These are phyloP conservation scores for Rusavskia elegans DNA, from an alignment of 495 filamentous ascomycete genomes.

Conservation along the genomic window DNA sequence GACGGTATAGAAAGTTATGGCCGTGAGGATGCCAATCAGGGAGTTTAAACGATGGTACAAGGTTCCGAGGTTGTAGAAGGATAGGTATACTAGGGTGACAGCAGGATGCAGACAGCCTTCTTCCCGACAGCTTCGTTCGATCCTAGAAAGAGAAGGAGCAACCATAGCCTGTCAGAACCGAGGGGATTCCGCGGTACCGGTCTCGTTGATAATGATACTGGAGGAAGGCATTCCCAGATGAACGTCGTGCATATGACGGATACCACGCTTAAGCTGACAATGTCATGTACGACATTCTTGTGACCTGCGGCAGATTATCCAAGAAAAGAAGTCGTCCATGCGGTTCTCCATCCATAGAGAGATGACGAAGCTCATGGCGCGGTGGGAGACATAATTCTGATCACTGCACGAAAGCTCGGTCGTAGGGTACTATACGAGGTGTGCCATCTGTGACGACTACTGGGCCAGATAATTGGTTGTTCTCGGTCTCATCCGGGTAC, in stretches of 20 bases:
- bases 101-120: not conserved
- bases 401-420: not conserved
- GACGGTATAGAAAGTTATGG: too few species aligned
- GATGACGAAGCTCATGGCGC: too few species aligned
- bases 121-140: not conserved
- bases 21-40: too few species aligned
- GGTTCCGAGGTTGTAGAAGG: not conserved
- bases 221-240: too few species aligned
- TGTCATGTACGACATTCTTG: not conserved
- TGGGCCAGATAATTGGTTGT: too few species aligned
- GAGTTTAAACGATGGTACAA: not conserved
- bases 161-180: not conserved
- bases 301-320: not conserved
- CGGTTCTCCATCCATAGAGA: too few species aligned
- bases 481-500: too few species aligned
- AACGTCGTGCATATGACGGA: not conserved
- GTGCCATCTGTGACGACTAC: too few species aligned
- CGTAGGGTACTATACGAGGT: not conserved
- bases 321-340: not conserved
- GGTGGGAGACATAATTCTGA: not conserved
- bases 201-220: too few species aligned
- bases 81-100: not conserved
- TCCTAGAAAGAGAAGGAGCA: not conserved
- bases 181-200: not conserved
- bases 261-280: not conserved